Evolutionary conservation across 257 asterid species (phyloP), one percentile per base, ranked within the genome.

Genomic region (Solanum sitiens): DNA sequence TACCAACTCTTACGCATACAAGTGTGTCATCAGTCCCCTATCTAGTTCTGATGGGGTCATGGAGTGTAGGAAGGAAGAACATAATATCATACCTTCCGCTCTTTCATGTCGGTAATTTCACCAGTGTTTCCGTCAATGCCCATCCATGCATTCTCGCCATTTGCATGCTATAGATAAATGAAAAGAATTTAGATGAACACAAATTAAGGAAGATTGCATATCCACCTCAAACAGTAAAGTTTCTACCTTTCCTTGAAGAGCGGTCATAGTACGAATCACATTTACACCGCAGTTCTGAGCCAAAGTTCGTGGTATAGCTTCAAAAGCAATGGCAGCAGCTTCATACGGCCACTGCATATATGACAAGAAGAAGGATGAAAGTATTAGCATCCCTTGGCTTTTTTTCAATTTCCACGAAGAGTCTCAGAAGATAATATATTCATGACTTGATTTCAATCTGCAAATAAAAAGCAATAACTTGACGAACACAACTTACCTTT

Each of bases 251-350:
- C 99, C 99, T 90, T 95, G 99, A 90, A 97, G 89, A 86, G 97
- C 96, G 88, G 99, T 97, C 99, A 95, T 97, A 16, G 93, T 96
- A 16, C 99, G 94, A 86, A 97, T 95, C 86, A 97, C 98, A 89
- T 96, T 96, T 79, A 97, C 98, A 47, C 99, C 99, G 83, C 99
- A 97, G 93, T 97, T 97, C 93, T 97, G 99, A 53, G 98, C 98
- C 91, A 97, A 91, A 87, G 99, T 97, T 91, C 98, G 94, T 33
- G 99, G 99, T 87, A 96, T 96, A 86, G 99, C 97, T 91, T 96
- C 99, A 88, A 96, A 96, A 88, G 99, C 99, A 65, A 94, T 90
- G 70, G 99, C 99, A 87, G 98, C 99, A 88, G 98, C 98, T 95
- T 96, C 99, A 91, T 96, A 96, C 67, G 99, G 98, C 99, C 99